A percentile compares a stretch with the other conserved stretches of the same genome.
Evolutionary conservation across 352 stramenopile genomes (phyloP).

Genomic region (Phytophthora pini): DNA sequence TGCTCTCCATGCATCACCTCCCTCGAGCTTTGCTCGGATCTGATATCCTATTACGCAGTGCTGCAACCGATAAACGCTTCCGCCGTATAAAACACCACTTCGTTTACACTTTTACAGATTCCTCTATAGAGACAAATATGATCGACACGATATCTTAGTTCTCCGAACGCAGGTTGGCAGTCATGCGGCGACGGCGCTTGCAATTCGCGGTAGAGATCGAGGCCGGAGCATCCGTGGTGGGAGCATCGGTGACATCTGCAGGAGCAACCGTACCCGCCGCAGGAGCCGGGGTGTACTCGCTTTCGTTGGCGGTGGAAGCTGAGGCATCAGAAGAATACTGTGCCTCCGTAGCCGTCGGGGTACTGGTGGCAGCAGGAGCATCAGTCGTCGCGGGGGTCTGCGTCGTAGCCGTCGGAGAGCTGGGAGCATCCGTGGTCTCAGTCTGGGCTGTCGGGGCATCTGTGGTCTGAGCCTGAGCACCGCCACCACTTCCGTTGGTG

Average conservation of each 20-base stretch:
- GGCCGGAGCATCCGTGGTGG: constrained; percentile 9
- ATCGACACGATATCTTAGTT: constrained; percentile 28
- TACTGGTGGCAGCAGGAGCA: constrained; percentile 3
- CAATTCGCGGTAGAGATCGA: constrained; percentile 18
- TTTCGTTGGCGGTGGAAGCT: constrained; percentile 9
- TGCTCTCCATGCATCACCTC: not conserved
- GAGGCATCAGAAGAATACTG: constrained; percentile 1
- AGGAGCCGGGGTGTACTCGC: constrained; percentile 13
- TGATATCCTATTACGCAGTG: not conserved
- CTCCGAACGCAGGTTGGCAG: constrained; percentile 40
- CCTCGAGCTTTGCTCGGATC: not conserved
- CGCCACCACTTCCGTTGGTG: constrained; percentile 28
- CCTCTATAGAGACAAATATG: constrained; percentile 10
- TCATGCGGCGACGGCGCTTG: constrained; percentile 34
- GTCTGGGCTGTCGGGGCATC: constrained; percentile 6
- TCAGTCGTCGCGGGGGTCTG: constrained; percentile 7
- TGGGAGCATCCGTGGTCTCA: not conserved
- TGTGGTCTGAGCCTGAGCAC: constrained; percentile 15
- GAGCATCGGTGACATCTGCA: constrained; percentile 10
- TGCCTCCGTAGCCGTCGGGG: not conserved
- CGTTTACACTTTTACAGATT: constrained; percentile 1
- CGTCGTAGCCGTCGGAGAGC: not conserved
- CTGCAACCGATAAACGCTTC: not conserved
- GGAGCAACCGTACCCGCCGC: constrained; percentile 8
- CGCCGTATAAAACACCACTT: not conserved